Conservation (phyloP, 257 asterid genomes). For the Solanum chmielewskii region DNA sequence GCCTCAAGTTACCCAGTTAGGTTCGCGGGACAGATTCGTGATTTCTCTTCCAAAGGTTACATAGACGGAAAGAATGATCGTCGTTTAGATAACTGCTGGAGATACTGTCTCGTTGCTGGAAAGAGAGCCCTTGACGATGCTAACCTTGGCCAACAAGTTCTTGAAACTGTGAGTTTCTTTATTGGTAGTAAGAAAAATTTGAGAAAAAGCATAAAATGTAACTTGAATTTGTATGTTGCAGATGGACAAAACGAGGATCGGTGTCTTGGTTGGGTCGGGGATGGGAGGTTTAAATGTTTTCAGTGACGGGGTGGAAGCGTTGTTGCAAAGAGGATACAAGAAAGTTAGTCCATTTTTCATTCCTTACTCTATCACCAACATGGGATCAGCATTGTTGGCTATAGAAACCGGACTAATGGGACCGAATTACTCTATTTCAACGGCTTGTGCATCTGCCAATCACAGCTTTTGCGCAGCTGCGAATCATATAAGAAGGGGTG, state of each 20-base stretch:
- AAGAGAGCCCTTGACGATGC: constrained; percentile 45
- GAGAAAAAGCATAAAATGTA: background rate
- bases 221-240: constrained; percentile 1
- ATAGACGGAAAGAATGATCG: constrained; percentile 39
- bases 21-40: constrained; percentile 40
- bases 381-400: constrained; percentile 30
- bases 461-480: constrained; percentile 26
- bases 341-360: constrained; percentile 33
- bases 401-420: constrained; percentile 35
- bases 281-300: constrained; percentile 27
- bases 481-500: constrained; percentile 31
- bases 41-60: constrained; percentile 34
- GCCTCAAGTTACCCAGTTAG: constrained; percentile 27
- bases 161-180: constrained; percentile 13
- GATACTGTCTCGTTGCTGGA: constrained; percentile 52
- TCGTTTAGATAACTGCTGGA: constrained; percentile 41
- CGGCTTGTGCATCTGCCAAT: constrained; percentile 34
- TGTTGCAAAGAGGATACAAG: constrained; percentile 25
- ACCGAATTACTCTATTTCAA: constrained; percentile 31
- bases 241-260: constrained; percentile 26
- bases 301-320: constrained; percentile 22
- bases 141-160: constrained; percentile 24
- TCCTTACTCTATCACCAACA: constrained; percentile 30
- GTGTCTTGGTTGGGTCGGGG: constrained; percentile 26
- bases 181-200: background rate